A percentile compares a stretch with the other conserved stretches of the same genome.
phyloP scores from a whole-genome alignment of 2,329 filamentous ascomycete genomes.

The Penicillium decumbens region DNA sequence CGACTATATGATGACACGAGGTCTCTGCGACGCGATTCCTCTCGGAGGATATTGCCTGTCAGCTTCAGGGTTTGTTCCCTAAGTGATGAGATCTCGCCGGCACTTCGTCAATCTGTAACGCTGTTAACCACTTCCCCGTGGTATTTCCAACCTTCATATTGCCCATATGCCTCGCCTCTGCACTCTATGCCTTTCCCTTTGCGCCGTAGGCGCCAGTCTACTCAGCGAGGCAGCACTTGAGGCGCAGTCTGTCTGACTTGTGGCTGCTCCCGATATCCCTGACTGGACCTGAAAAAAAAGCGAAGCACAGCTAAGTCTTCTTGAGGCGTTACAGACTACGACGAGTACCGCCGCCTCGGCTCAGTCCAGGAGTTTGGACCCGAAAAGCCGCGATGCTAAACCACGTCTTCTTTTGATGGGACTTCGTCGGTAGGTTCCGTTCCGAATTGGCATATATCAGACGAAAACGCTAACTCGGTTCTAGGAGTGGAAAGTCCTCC shows the following conservation, averaged over 20 bases:
- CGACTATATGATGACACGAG: neutral
- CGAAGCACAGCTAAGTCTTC: constrained; percentile 36
- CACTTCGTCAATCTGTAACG: constrained; percentile 8
- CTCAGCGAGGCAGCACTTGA: neutral
- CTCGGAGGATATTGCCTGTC: constrained; percentile 3
- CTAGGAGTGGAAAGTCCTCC: constrained; percentile 93
- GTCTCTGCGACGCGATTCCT: neutral
- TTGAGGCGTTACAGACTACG: constrained; percentile 32
- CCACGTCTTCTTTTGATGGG: constrained; percentile 91
- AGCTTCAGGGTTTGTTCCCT: neutral
- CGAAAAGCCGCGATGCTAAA: constrained; percentile 58
- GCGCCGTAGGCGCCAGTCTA: constrained; percentile 15
- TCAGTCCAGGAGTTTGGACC: constrained; percentile 27
- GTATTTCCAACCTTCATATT: neutral
- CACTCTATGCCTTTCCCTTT: constrained; percentile 14
- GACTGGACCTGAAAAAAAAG: constrained; percentile 24
- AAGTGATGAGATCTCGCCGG: neutral
- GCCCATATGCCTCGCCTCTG: neutral
- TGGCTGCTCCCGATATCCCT: neutral
- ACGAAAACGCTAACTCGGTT: constrained; percentile 15
- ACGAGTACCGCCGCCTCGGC: constrained; percentile 24
- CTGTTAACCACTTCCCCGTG: neutral
- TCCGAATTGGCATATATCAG: neutral
- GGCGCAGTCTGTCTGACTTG: neutral
- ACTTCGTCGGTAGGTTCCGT: constrained; percentile 68